A percentile compares a stretch with the other conserved stretches of the same genome.
Evolutionary conservation across 441 rosid species (phyloP).

Genomic region (Capsella rubella): DNA sequence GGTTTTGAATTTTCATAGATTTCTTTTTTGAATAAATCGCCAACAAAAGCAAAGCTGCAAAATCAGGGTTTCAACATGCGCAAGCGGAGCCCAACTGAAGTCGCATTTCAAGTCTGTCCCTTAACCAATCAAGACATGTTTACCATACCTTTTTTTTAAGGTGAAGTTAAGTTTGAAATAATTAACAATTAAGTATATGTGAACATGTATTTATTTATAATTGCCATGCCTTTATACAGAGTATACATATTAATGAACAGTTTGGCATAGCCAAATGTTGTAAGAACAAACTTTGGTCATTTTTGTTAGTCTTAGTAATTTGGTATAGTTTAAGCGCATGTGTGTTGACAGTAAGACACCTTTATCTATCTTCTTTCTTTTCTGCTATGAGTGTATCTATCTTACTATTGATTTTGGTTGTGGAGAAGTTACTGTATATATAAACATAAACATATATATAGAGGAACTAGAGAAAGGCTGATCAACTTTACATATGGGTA

Average conservation of each 20-base stretch:
- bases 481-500: too few species aligned
- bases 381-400: too few species aligned
- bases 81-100: slow-evolving; percentile 12
- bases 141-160: neutral
- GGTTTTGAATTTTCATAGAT: slow-evolving; percentile 5
- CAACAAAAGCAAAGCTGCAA: slow-evolving; percentile 22
- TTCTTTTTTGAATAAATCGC: neutral
- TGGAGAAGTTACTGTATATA: neutral
- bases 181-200: neutral
- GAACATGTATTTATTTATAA: neutral
- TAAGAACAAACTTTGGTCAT: neutral
- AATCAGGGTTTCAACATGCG: slow-evolving; percentile 12
- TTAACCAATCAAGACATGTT: neutral
- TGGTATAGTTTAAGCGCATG: neutral
- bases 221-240: neutral
- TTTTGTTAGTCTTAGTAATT: neutral
- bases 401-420: neutral
- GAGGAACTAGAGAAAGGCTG: too few species aligned
- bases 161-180: neutral
- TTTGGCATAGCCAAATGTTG: neutral
- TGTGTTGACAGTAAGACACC: neutral
- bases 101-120: slow-evolving; percentile 4
- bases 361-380: too few species aligned
- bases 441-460: too few species aligned
- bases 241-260: neutral